Base-by-base conservation (phyloP, 176 grass and related monocot genomes). In the Carex parvula region DNA sequence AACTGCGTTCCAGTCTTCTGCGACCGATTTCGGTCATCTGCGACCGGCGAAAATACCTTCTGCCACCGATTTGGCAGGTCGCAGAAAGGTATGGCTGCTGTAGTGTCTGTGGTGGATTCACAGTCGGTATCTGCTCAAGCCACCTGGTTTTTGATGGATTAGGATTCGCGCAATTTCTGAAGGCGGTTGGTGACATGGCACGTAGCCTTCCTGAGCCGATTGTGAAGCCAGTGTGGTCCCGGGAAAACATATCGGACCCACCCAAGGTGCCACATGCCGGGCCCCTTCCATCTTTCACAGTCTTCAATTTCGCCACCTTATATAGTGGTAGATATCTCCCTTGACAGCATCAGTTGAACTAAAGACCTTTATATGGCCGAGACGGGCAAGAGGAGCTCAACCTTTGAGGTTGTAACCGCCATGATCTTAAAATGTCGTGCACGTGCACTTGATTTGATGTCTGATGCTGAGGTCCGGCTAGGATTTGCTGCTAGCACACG, bases 361-460 rank as follows among this genome's bases (percentile, higher is more conserved):
- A 93, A 91, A 85, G 83, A 85, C 18, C 61, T 84, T 24, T 90
- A 91, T 14, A 57, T 68, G 9, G 73, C 30, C 1, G 87, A 91
- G 46, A 93, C 91, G 1, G 90, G 87, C 67, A 74, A 89, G 42
- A 93, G 80, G 44, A 89, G 94, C 69, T 91, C 91, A 52, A 93
- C 87, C 29, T 96, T 96, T 21, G 94, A 96, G 18, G 94, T 91
- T 0, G 89, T 91, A 74, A 93, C 94, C 0, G 94, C 91, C 53
- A 84, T 96, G 70, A 79, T 89, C n/a, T 96, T 90, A 74, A 92
- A 88, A 81, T 85, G 87, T 3, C 87, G 89, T 1, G 85, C 91
- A 35, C 82, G 66, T 16, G 93, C 89, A 57, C 82, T 96, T 20
- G 44, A 58, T 57, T 84, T 91, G 8, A 72, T 53, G 1, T 87